Conservation (phyloP, 169 alveolate species). For the Plasmodium ovale region DNA sequence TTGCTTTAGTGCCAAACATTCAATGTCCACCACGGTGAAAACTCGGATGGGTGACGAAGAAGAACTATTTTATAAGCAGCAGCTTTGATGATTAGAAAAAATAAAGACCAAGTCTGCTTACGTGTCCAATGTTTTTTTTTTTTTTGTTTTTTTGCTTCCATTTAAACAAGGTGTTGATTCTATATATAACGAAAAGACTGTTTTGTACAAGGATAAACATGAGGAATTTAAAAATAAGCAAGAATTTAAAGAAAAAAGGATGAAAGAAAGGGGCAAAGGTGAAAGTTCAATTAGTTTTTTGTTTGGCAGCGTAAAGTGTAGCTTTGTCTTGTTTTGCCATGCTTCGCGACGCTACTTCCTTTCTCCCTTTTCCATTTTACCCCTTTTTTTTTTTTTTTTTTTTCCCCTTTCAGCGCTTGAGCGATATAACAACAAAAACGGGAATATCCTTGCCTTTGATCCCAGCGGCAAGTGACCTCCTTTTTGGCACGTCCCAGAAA, state of each 20-base stretch:
- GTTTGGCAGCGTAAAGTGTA: neutral
- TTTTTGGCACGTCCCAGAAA: neutral
- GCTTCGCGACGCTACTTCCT: neutral
- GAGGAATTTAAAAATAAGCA: constrained; percentile 30
- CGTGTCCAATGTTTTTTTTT: too few species aligned
- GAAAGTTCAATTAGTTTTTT: neutral
- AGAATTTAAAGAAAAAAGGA: constrained; percentile 15
- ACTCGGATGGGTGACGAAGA: too few species aligned
- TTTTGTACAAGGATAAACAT: constrained; percentile 41
- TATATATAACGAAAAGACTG: constrained; percentile 58
- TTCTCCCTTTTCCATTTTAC: neutral
- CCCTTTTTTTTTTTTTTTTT: neutral
- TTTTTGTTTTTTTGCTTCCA: neutral
- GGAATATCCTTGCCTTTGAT: neutral
- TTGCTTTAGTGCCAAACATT: too few species aligned
- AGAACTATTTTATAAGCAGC: too few species aligned
- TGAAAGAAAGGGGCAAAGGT: constrained; percentile 62
- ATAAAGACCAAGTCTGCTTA: too few species aligned
- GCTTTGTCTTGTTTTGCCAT: neutral
- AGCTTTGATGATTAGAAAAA: too few species aligned
- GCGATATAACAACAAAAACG: neutral
- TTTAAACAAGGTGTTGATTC: constrained; percentile 47
- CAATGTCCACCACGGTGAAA: too few species aligned
- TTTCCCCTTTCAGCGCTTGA: constrained; percentile 7
- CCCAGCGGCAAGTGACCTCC: neutral